These are phyloP conservation scores for Pichia cactophila DNA, from an alignment of 1,139 yeast species.

Conservation along the genomic window DNA sequence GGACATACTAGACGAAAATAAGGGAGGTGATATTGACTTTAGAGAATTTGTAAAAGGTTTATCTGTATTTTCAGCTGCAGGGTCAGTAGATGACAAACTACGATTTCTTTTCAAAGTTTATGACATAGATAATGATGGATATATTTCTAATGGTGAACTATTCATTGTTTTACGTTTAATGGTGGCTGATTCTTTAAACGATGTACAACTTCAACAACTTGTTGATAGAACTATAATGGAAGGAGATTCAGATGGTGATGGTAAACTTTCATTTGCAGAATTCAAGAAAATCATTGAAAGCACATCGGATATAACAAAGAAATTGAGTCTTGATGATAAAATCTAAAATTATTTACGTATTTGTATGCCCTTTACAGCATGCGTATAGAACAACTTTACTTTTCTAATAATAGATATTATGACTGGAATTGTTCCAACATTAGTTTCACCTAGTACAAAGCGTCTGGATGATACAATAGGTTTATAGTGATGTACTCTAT, in stretches of 20 bases:
- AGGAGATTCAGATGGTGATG: conserved; percentile 89
- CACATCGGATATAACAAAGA: conserved; percentile 34
- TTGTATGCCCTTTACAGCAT: too few species aligned
- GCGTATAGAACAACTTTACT: too few species aligned
- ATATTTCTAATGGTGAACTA: conserved; percentile 88
- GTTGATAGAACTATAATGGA: conserved; percentile 96
- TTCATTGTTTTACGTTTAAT: conserved; percentile 89
- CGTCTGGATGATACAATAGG: too few species aligned
- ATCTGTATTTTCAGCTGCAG: conserved; percentile 86
- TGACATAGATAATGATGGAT: conserved; percentile 95
- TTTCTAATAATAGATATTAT: neutral
- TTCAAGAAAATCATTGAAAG: conserved; percentile 64
- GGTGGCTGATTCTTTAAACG: conserved; percentile 90
- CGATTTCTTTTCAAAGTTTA: conserved; percentile 88
- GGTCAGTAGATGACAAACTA: conserved; percentile 75
- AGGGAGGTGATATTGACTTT: conserved; percentile 90
- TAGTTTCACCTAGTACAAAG: too few species aligned
- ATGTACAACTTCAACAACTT: conserved; percentile 84
- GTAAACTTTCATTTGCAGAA: conserved; percentile 79
- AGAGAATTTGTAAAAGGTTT: conserved; percentile 89
- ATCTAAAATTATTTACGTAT: conserved; percentile 11
- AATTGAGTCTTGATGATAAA: conserved; percentile 24
- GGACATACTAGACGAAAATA: conserved; percentile 92
- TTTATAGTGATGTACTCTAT: too few species aligned
- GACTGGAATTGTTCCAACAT: neutral